Conservation (phyloP, 768 basidiomycete genomes). For the Pluteus cervinus region DNA sequence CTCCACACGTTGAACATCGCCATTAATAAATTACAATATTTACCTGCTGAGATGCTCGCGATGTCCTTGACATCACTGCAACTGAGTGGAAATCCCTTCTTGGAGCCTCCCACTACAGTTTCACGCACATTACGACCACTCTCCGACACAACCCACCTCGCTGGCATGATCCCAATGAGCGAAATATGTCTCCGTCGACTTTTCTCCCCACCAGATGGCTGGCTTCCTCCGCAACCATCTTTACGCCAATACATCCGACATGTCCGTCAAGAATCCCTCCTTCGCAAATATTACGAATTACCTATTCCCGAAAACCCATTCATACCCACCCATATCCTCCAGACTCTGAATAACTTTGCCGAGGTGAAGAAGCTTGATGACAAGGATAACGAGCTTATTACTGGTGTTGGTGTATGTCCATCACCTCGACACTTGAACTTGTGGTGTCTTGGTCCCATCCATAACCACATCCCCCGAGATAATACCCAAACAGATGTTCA, state of each 20-base stretch:
- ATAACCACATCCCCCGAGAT: slow-evolving; percentile 30
- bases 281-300: slow-evolving; percentile 16
- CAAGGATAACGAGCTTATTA: slow-evolving; percentile 7
- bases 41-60: slow-evolving; percentile 60
- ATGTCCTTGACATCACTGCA: slow-evolving; percentile 45
- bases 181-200: slow-evolving; percentile 5
- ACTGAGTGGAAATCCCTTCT: slow-evolving; percentile 59
- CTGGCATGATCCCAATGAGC: slow-evolving; percentile 5
- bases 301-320: slow-evolving; percentile 6
- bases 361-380: slow-evolving; percentile 12
- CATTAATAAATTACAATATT: slow-evolving; percentile 48
- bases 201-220: slow-evolving; percentile 8
- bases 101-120: slow-evolving; percentile 20
- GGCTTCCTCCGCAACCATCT: slow-evolving; percentile 16
- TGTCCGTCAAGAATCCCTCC: slow-evolving; percentile 33
- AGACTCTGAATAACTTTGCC: slow-evolving; percentile 28
- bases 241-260: slow-evolving; percentile 21
- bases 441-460: slow-evolving; percentile 12
- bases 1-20: slow-evolving; percentile 58
- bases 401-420: slow-evolving; percentile 38
- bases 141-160: too few relatives aligned
- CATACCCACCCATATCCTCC: slow-evolving; percentile 15
- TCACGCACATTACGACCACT: slow-evolving; percentile 17
- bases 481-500: slow-evolving; percentile 12
- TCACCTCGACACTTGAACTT: slow-evolving; percentile 24